phyloP scores from a whole-genome alignment of 257 asterid genomes.

The Gentiana straminea region DNA sequence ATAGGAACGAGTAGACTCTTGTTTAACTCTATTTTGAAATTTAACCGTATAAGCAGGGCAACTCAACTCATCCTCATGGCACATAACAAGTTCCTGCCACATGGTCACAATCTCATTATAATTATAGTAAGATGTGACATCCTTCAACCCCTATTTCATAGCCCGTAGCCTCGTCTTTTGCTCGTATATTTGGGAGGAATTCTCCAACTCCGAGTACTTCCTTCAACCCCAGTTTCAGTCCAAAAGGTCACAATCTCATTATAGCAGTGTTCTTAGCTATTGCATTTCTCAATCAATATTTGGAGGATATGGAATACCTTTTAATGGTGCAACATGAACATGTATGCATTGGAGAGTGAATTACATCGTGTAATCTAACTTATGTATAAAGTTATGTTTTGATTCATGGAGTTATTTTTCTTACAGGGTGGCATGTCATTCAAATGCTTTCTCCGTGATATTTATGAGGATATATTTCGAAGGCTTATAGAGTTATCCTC shows the following conservation, averaged over 20 bases:
- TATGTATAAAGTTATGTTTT: constrained; percentile 11
- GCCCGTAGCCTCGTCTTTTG: too few species aligned
- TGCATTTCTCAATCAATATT: constrained; percentile 65
- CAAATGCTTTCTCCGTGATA: constrained; percentile 63
- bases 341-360: constrained; percentile 33
- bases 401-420: constrained; percentile 16
- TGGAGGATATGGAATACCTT: constrained; percentile 86
- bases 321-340: constrained; percentile 60
- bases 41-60: too few species aligned
- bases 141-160: too few species aligned
- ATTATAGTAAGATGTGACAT: too few species aligned
- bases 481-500: constrained; percentile 48
- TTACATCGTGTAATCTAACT: constrained; percentile 5
- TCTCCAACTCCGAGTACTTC: too few species aligned
- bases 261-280: constrained; percentile 72
- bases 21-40: too few species aligned
- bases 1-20: too few species aligned
- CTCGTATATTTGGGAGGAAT: constrained; percentile 15
- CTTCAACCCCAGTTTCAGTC: too few species aligned
- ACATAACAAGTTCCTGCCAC: too few species aligned
- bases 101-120: too few species aligned
- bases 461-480: constrained; percentile 66
- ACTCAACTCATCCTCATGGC: too few species aligned
- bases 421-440: constrained; percentile 61
- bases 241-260: too few species aligned